Evolutionary conservation across 805 yeast species (phyloP).

Genomic region (Barnettozyma wickerhamii): DNA sequence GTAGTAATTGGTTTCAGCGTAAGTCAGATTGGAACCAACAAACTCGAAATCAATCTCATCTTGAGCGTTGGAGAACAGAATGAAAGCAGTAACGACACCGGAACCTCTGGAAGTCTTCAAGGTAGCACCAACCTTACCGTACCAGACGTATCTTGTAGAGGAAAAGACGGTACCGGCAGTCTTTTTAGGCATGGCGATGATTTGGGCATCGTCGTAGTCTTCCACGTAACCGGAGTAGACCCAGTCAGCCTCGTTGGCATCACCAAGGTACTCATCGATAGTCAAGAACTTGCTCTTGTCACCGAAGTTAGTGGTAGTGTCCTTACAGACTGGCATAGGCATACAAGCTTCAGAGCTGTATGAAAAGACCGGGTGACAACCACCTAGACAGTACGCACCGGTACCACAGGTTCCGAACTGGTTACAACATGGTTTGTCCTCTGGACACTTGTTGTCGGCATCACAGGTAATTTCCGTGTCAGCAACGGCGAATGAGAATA

Average conservation of each 20-base stretch:
- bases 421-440: conserved; percentile 79
- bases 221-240: conserved; percentile 52
- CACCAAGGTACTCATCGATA: conserved; percentile 47
- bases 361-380: conserved; percentile 65
- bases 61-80: conserved; percentile 75
- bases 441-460: conserved; percentile 60
- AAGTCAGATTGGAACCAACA: conserved; percentile 67
- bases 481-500: not conserved
- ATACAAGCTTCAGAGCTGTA: conserved; percentile 57
- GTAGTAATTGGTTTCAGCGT: conserved; percentile 77
- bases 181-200: conserved; percentile 75
- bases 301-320: conserved; percentile 40
- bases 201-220: conserved; percentile 50
- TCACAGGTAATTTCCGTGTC: conserved; percentile 39
- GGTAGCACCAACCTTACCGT: conserved; percentile 69
- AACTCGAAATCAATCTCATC: conserved; percentile 91
- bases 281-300: conserved; percentile 25
- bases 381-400: conserved; percentile 76
- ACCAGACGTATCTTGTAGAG: conserved; percentile 79
- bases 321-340: conserved; percentile 76
- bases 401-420: conserved; percentile 78
- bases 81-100: conserved; percentile 87
- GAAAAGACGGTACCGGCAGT: conserved; percentile 77
- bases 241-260: conserved; percentile 66
- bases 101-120: conserved; percentile 67